Evolutionary conservation across 1,139 yeast genomes (phyloP), one percentile per base, ranked within the genome.

Genomic region (Waltiozyma sp.): DNA sequence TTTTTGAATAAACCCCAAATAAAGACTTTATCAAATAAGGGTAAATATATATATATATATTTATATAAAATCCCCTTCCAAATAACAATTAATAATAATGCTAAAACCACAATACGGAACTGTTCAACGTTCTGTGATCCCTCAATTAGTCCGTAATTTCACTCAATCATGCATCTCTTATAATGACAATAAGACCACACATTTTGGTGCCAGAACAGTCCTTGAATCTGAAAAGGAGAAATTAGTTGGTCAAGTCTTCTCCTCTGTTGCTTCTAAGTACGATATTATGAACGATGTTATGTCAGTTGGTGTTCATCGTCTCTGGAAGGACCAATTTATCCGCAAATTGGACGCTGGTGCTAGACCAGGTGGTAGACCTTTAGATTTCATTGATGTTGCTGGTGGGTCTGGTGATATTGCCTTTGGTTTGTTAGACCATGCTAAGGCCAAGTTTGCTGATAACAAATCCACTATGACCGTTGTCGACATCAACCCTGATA

Each of bases 401-500:
- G 99, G 98, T 46, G 99, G 99, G 28, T 88, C 97, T 15, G 99
- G 98, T 40, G 99, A 91, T 60, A 89, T 91, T 64, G 98, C 98
- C 1, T 88, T 88, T 65, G 93, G 98, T 7, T 73, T 93, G 49
- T 69, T 91, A 50, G 96, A 89, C 55, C 95, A 91, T 60, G 97
- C 97, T 11, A 80, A 84, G 50, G 65, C 71, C 41, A 77, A 79
- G 51, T 87, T 78, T 60, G 81, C 84, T 43, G 99, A 91, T 64
- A 71, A 66, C 40, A 69, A 71, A 49, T 78, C 89, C 34, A 76
- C 80, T 26, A 93, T 91, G 91, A 87, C 91, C 18, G 77, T 91
- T 43, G 95, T 89, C 5, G 99, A 91, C 64, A 91, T 91, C 63
- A 91, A 91, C 59, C 80, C 95, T 2, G 97, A 91, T 60, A 91